Conservation (phyloP, 768 basidiomycete species). For the Terana coerulea region DNA sequence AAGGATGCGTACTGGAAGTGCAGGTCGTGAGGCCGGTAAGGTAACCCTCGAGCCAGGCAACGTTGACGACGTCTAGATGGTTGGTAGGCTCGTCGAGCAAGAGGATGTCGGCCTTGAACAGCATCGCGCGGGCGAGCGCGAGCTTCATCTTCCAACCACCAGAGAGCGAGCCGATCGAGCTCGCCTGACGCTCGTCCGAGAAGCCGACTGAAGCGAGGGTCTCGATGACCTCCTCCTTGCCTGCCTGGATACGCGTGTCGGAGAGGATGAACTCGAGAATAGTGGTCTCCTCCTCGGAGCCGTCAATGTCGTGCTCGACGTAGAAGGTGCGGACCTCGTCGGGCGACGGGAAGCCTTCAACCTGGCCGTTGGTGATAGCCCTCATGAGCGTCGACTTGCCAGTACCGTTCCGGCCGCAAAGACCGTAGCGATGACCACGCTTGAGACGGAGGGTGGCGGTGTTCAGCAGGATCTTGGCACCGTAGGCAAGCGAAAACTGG, state of each 20-base stretch:
- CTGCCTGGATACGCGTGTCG: constrained; percentile 79
- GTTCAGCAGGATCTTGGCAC: constrained; percentile 98
- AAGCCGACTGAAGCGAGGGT: constrained; percentile 92
- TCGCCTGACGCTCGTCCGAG: constrained; percentile 78
- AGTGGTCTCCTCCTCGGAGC: constrained; percentile 87
- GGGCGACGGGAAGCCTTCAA: constrained; percentile 97
- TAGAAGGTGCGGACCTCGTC: constrained; percentile 98
- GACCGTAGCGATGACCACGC: constrained; percentile 98
- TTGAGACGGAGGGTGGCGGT: constrained; percentile 95
- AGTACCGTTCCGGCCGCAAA: constrained; percentile 98
- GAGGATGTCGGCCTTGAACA: constrained; percentile 97
- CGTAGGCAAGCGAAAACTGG: constrained; percentile 97
- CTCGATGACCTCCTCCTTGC: constrained; percentile 65
- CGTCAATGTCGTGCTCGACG: constrained; percentile 99
- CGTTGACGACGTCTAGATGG: constrained; percentile 95
- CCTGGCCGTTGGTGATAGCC: constrained; percentile 91
- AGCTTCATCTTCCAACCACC: constrained; percentile 99
- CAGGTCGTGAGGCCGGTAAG: constrained; percentile 82
- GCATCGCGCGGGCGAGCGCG: constrained; percentile 92
- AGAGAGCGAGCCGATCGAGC: constrained; percentile 85
- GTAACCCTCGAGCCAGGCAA: constrained; percentile 96
- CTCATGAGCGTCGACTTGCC: constrained; percentile 96
- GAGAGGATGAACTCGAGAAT: constrained; percentile 83
- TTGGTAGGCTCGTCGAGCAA: constrained; percentile 96
- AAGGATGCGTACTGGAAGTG: constrained; percentile 71